A percentile compares a stretch with the other conserved stretches of the same genome.
Evolutionary conservation across 306 rosid genomes (phyloP).

Genomic region (Rosa multiflora): DNA sequence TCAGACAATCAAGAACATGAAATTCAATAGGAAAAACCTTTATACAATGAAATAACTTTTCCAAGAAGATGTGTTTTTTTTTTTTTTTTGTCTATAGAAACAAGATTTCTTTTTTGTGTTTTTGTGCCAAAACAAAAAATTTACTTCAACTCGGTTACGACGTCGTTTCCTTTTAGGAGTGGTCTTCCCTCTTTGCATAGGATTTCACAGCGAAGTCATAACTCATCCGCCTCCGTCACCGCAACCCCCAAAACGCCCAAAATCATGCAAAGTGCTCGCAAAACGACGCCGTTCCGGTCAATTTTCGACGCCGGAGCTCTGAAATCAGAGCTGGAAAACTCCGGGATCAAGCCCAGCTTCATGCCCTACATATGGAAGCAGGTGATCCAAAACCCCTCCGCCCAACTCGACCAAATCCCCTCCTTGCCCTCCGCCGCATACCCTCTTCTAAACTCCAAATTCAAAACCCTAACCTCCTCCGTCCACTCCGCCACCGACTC

Average conservation of each 20-base stretch:
- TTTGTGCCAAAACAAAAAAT: no score
- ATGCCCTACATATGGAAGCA: slow-evolving; percentile 69
- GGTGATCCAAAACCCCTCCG: slow-evolving; percentile 38
- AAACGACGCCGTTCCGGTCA: slow-evolving; percentile 60
- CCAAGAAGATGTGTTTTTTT: no score
- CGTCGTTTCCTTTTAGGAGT: not conserved
- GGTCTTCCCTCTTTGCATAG: not conserved
- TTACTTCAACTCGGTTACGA: not conserved
- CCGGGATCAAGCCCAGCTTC: slow-evolving; percentile 56
- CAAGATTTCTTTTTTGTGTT: no score
- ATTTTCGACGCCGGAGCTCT: slow-evolving; percentile 73
- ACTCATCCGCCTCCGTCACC: not conserved
- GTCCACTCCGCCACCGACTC: slow-evolving; percentile 77
- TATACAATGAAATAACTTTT: no score
- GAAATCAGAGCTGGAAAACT: slow-evolving; percentile 46
- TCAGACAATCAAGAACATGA: no score
- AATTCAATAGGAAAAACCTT: no score
- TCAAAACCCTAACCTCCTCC: slow-evolving; percentile 73
- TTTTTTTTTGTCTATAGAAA: no score
- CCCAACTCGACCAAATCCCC: slow-evolving; percentile 50
- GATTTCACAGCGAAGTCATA: not conserved
- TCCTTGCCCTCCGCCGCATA: slow-evolving; percentile 74
- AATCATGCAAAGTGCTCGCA: not conserved
- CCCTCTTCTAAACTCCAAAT: slow-evolving; percentile 52
- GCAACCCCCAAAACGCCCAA: not conserved